Percentiles rank a stretch among this genome's conserved stretches.
phyloP scores from a whole-genome alignment of 306 rosid species.

The Trichosanthes cucumerina region DNA sequence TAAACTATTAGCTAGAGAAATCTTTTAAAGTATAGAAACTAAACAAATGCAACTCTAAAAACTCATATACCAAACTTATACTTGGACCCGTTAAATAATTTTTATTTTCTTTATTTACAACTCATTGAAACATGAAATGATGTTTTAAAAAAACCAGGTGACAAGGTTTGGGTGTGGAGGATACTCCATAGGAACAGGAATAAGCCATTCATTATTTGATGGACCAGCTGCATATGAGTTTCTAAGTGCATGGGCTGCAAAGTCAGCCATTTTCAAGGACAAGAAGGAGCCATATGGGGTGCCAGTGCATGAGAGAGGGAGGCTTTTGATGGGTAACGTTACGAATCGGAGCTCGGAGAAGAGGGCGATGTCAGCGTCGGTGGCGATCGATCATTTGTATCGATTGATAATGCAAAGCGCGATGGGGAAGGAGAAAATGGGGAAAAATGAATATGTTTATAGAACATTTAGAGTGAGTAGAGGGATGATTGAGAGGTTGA shows the following conservation, averaged over 20 bases:
- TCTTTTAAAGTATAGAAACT: no score
- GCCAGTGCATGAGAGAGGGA: conserved; percentile 62
- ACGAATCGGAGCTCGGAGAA: neutral
- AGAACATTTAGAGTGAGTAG: conserved; percentile 42
- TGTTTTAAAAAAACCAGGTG: conserved; percentile 23
- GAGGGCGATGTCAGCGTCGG: conserved; percentile 15
- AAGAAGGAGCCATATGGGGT: neutral
- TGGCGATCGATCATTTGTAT: conserved; percentile 56
- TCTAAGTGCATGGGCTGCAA: conserved; percentile 60
- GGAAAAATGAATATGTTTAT: conserved; percentile 27
- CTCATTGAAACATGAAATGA: neutral
- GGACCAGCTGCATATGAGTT: conserved; percentile 64
- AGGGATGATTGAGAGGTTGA: conserved; percentile 36
- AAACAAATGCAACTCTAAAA: no score
- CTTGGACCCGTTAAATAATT: neutral
- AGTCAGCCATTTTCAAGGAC: conserved; percentile 29
- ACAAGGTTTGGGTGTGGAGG: conserved; percentile 82
- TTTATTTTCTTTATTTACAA: neutral
- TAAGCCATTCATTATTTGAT: conserved; percentile 66
- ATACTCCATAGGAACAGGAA: conserved; percentile 56
- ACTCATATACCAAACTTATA: neutral
- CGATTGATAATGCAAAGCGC: conserved; percentile 51
- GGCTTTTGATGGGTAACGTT: conserved; percentile 8
- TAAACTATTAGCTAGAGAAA: no score
- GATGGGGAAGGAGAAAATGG: conserved; percentile 1